Evolutionary conservation across 345 rosid genomes (phyloP), one percentile per base, ranked within the genome.

Genomic region (Geranium brycei): DNA sequence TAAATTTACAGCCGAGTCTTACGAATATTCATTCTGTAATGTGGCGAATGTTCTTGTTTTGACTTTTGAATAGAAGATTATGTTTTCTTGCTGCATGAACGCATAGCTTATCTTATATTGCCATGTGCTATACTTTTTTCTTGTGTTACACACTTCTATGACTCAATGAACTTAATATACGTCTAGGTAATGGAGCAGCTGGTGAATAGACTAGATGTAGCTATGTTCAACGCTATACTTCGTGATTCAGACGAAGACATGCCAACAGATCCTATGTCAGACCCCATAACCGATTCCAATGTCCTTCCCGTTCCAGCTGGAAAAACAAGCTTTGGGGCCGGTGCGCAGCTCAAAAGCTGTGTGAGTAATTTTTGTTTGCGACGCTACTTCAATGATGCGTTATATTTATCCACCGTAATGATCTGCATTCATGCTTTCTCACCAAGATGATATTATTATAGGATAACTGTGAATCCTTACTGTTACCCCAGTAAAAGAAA

Each of bases 211-310:
- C 73, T 92, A 63, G 98, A 92, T 69, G 89, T 87, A 68, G 96
- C 98, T 68, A 92, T 92, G 95, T 92, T 92, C 83, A 92, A 92
- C 15, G 98, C 98, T 57, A 84, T 89, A 72, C 96, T 89, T 47
- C 98, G 96, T 35, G 96, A 89, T 76, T 89, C 98, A 58, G 84
- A 76, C 19, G 89, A 81, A 16, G 98, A 92, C 74, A 92, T 92
- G 93, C 98, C 96, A 11, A 87, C 98, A 5, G 98, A 92, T 81
- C 96, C 98, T 1, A 80, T 89, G 58, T 92, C 98, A 14, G 98
- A 92, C 68, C 96, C 96, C 3, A 89, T 92, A 53, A 82, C 85
- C 51, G 96, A 92, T 74, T 72, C 89, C 6, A 87, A 82, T 66
- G 98, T 86, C 67, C 98, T 92, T 15, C 98, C 98, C 19, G 75